Base-by-base conservation (phyloP, 768 basidiomycete genomes). In the Lyophyllum shimeji region DNA sequence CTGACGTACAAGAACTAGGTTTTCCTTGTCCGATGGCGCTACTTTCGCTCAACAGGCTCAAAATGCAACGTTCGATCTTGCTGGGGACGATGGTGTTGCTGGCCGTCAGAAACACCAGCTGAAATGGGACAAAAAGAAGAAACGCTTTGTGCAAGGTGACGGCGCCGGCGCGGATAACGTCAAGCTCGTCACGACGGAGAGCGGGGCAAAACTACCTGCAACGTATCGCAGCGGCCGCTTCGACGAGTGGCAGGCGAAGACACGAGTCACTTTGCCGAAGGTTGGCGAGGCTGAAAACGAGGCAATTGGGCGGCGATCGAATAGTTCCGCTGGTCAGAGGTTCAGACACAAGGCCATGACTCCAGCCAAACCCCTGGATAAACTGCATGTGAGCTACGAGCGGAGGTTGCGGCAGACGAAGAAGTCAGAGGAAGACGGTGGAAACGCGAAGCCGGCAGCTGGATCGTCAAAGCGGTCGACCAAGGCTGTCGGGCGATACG, bases 41-140 rank as follows among this genome's bases (percentile, higher is more conserved):
- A 86, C 92, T 11, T 96, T 98, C 64, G 84, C 82, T 25, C 86
- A 87, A 62, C 94, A 96, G 76, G 93, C 93, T 4, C 81, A 81
- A 20, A 81, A 81, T 25, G 86, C 85, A 7, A 81, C 89, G 0
- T 93, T 98, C 58, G 95, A 97, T 69, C 80, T 98, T 24, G 76
- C 83, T 1, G 86, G 85, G 13, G 93, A 98, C 63, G 90, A 93
- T 45, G 86, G 81, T 7, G 69, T 79, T 11, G 77, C 80, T 9
- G 75, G 80, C 20, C 79, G 83, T 31, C 81, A 82, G 49, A 84
- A 80, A 54, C 81, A 82, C 37, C 88, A 86, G 52, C 67, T 92
- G 65, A 87, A 79, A 25, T 99, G 97, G 97, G 95, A 98, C 72
- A 91, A 92, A 66, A 95, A 95, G 75, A 95, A 92, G 74, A 97